Base-by-base conservation (phyloP, 768 basidiomycete species). In the Xerocomus potaroensis region DNA sequence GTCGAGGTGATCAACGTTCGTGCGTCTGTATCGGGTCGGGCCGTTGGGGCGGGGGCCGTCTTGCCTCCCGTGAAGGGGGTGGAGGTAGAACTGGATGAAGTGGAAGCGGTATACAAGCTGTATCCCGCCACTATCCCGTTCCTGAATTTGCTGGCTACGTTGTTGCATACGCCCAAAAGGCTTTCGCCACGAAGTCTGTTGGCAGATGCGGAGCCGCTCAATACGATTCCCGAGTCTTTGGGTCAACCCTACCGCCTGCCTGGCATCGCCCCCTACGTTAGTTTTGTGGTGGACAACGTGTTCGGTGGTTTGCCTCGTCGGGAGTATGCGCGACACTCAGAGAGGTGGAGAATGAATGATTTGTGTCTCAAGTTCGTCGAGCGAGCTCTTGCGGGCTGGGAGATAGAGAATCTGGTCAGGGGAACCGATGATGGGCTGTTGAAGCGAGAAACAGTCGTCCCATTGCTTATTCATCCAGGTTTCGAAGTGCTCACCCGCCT, bases 101-200 rank as follows among this genome's bases (percentile, higher is more conserved):
- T 93, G 43, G 95, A 98, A 66, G 72, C 87, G 12, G 73, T 76
- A 4, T 80, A 84, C 60, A 78, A 79, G 63, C 59, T 85, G 46
- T 98, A 95, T 65, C 92, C 94, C 0, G 79, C 90, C 8, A 95
- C 94, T 0, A 84, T 90, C 18, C 84, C 94, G 0, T 95, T 97
- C 71, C 68, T 97, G 41, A 77, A 79, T 47, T 77, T 97, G 36
- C 79, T 98, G 49, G 77, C 78, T 56, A 83, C 89, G 0, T 77
- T 97, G 48, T 74, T 98, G 22, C 91, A 92, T 59, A 86, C 87
- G 0, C 81, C 87, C 1, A 89, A 89, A 63, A 77, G 84, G 36
- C 66, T 86, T 14, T 74, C 84, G 0, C 61, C 83, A 30, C 76
- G 77, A 45, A 82, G 79, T 48, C 74, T 79, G 11, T 65, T 84